These are phyloP conservation scores for Macaranga tanarius DNA, from an alignment of 441 rosid species.

Conservation along the genomic window DNA sequence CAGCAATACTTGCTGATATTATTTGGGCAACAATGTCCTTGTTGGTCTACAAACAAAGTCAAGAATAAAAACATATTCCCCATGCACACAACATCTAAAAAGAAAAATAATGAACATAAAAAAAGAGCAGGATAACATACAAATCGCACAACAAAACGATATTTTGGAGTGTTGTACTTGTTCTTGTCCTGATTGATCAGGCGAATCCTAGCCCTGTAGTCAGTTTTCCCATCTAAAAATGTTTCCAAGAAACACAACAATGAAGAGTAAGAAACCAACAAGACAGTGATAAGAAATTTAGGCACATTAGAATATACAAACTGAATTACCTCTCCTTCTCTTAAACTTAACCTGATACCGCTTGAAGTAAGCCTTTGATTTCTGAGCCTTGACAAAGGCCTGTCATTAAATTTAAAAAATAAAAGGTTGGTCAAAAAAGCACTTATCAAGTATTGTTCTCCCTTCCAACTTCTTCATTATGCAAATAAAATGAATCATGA, in stretches of 20 bases:
- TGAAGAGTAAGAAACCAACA: background rate
- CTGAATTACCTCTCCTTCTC: constrained; percentile 79
- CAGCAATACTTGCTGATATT: constrained; percentile 68
- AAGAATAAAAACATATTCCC: background rate
- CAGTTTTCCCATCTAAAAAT: constrained; percentile 74
- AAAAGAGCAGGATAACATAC: constrained; percentile 30
- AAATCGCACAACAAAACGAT: constrained; percentile 78
- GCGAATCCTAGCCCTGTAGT: constrained; percentile 88
- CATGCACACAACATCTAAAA: background rate
- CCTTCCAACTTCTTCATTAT: too few species aligned
- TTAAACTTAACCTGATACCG: constrained; percentile 85
- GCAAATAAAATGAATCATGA: too few species aligned
- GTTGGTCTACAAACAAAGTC: constrained; percentile 55
- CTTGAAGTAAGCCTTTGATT: constrained; percentile 75
- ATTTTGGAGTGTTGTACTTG: constrained; percentile 92
- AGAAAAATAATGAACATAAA: background rate
- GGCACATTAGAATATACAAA: background rate
- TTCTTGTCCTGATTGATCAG: constrained; percentile 90
- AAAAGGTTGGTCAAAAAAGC: too few species aligned
- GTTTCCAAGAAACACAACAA: background rate
- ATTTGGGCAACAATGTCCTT: constrained; percentile 82
- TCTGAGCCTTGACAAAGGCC: constrained; percentile 74
- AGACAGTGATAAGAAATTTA: background rate
- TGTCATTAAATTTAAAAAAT: constrained; percentile 12
- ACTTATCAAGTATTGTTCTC: too few species aligned